Conservation (phyloP, 2,329 filamentous ascomycete species). For the Botryosphaeria agaves region DNA sequence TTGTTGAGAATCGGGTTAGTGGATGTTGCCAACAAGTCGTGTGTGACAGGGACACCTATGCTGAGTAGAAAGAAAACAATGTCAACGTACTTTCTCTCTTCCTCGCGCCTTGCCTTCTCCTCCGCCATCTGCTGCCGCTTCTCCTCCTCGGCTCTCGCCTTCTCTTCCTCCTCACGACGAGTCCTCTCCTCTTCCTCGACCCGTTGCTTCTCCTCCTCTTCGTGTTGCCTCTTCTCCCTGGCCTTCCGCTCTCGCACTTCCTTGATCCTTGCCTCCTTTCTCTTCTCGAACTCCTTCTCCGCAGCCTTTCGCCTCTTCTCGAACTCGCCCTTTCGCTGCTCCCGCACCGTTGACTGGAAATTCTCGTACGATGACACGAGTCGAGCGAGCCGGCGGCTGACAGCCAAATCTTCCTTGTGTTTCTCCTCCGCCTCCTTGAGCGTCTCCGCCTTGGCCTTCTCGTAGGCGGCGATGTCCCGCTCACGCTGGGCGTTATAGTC, state of each 20-base stretch:
- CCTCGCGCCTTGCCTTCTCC: constrained; percentile 44
- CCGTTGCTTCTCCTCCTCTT: constrained; percentile 63
- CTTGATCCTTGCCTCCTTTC: constrained; percentile 75
- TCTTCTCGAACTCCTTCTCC: constrained; percentile 81
- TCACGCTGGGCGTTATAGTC: constrained; percentile 77
- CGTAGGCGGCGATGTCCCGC: constrained; percentile 62
- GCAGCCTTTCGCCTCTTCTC: constrained; percentile 85
- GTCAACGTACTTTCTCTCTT: constrained; percentile 37
- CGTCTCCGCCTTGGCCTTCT: constrained; percentile 59
- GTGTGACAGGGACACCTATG: constrained; percentile 5
- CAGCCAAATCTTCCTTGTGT: constrained; percentile 78
- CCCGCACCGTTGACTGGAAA: constrained; percentile 67
- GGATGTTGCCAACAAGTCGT: background rate
- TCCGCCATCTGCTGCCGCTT: constrained; percentile 56
- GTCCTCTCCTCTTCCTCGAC: constrained; percentile 76
- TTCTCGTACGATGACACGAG: constrained; percentile 71
- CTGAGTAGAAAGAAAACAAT: constrained; percentile 2
- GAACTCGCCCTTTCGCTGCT: constrained; percentile 85
- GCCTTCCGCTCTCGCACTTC: constrained; percentile 71
- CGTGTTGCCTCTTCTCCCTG: constrained; percentile 66
- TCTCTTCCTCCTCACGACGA: constrained; percentile 72
- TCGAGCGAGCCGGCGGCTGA: constrained; percentile 81
- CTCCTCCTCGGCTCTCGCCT: constrained; percentile 61
- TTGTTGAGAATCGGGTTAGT: constrained; percentile 15
- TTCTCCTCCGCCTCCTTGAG: constrained; percentile 68